Evolutionary conservation across 345 rosid species (phyloP).

Genomic region (Brassica cretica): DNA sequence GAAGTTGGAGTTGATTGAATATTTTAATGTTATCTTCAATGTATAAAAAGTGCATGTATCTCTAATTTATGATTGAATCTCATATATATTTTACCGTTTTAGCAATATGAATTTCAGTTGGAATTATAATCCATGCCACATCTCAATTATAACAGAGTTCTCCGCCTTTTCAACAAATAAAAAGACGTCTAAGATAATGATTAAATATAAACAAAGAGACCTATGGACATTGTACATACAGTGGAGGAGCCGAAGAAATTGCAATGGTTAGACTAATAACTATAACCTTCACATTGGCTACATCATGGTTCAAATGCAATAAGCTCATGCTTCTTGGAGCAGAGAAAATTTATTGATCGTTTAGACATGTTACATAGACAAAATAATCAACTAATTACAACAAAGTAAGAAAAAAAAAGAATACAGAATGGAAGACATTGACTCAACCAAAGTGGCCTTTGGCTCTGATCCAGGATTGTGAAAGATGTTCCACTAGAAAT

Average conservation of each 20-base stretch:
- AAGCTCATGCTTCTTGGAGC: constrained; percentile 33
- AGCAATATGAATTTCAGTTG: constrained; percentile 57
- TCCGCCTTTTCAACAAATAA: constrained; percentile 57
- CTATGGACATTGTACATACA: constrained; percentile 43
- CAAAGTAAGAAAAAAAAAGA: constrained; percentile 10
- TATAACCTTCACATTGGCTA: constrained; percentile 71
- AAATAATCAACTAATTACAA: neutral
- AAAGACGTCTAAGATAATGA: constrained; percentile 53
- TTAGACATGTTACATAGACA: too few relatives aligned
- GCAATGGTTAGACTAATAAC: constrained; percentile 68
- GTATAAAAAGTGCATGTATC: neutral
- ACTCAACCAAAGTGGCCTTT: too few relatives aligned
- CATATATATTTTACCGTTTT: constrained; percentile 48
- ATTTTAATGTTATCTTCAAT: too few relatives aligned
- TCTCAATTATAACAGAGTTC: constrained; percentile 61
- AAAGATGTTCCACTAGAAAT: too few relatives aligned
- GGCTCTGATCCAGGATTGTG: neutral
- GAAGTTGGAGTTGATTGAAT: neutral
- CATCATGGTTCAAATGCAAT: constrained; percentile 68
- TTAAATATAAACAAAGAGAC: constrained; percentile 28
- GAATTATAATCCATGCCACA: constrained; percentile 58
- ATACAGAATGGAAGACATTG: neutral
- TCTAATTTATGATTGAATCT: neutral
- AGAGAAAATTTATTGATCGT: neutral
- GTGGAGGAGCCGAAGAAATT: constrained; percentile 61